These are phyloP conservation scores for Polyporus arcularius DNA, from an alignment of 768 basidiomycete genomes.

Conservation along the genomic window DNA sequence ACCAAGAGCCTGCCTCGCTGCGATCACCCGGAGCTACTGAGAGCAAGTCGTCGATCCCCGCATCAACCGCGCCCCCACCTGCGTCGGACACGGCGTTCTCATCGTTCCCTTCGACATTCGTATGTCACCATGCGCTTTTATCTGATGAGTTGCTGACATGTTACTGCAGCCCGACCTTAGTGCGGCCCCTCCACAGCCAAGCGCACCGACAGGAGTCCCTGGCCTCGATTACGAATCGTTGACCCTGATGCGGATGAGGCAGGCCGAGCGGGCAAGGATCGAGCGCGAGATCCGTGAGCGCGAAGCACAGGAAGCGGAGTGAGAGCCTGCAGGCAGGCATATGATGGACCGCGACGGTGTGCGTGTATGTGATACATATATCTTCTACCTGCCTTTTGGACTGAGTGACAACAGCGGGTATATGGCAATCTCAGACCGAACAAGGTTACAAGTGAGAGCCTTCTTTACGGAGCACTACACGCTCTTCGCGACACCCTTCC, in stretches of 20 bases:
- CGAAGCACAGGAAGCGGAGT: conserved; percentile 44
- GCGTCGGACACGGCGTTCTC: conserved; percentile 48
- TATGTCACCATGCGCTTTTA: conserved; percentile 31
- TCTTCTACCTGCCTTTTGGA: neutral
- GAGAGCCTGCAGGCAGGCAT: neutral
- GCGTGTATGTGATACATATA: neutral
- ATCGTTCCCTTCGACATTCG: conserved; percentile 62
- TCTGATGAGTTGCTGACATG: neutral
- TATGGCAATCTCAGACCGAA: too few species aligned
- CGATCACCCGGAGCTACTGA: neutral
- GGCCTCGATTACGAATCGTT: conserved; percentile 77
- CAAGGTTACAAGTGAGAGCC: too few species aligned
- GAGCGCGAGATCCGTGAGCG: conserved; percentile 77
- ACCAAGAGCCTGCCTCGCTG: neutral
- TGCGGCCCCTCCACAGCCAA: conserved; percentile 6
- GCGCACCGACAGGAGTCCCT: conserved; percentile 27
- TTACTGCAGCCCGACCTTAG: conserved; percentile 23
- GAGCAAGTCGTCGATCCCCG: neutral
- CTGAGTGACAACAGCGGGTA: too few species aligned
- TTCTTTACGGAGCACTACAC: neutral
- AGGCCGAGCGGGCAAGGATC: conserved; percentile 76
- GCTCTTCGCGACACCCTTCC: conserved; percentile 3
- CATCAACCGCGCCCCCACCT: conserved; percentile 2
- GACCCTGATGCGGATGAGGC: conserved; percentile 77
- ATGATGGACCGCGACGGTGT: neutral